A percentile compares a stretch with the other conserved stretches of the same genome.
Conservation (phyloP, 148 eudicot species). For the Amaranthus hypochondriacus region DNA sequence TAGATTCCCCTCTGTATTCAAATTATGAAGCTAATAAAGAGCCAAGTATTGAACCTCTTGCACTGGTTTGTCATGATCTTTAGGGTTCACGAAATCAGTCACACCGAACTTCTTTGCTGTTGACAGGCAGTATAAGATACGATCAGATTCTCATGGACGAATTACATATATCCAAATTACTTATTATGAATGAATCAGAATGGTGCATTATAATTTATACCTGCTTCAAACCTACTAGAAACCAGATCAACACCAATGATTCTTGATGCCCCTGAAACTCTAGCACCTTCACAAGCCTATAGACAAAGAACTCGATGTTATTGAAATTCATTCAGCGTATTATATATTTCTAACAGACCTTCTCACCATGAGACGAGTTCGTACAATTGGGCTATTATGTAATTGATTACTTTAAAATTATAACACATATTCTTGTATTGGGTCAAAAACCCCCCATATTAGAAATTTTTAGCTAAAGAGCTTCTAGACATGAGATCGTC, state of each 20-base stretch:
- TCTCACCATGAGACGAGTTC: too few species aligned
- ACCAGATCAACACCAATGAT: constrained; percentile 55
- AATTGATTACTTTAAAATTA: too few species aligned
- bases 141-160: not conserved
- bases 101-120: constrained; percentile 55
- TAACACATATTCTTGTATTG: too few species aligned
- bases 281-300: constrained; percentile 60
- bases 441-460: too few species aligned
- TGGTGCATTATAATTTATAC: constrained; percentile 2
- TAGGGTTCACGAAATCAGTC: constrained; percentile 51
- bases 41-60: constrained; percentile 28
- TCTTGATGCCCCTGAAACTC: constrained; percentile 54
- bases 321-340: not conserved
- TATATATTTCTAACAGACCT: too few species aligned
- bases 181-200: not conserved
- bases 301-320: not conserved
- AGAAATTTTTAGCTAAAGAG: too few species aligned
- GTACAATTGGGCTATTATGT: too few species aligned
- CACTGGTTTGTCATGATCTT: constrained; percentile 40
- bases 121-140: not conserved
- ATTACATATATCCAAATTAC: not conserved
- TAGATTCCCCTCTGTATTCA: too few species aligned
- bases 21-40: not conserved
- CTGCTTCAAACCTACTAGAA: constrained; percentile 30
- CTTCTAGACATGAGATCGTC: too few species aligned